These are phyloP conservation scores for Trametes meyenii DNA, from an alignment of 768 basidiomycete species.

Conservation along the genomic window DNA sequence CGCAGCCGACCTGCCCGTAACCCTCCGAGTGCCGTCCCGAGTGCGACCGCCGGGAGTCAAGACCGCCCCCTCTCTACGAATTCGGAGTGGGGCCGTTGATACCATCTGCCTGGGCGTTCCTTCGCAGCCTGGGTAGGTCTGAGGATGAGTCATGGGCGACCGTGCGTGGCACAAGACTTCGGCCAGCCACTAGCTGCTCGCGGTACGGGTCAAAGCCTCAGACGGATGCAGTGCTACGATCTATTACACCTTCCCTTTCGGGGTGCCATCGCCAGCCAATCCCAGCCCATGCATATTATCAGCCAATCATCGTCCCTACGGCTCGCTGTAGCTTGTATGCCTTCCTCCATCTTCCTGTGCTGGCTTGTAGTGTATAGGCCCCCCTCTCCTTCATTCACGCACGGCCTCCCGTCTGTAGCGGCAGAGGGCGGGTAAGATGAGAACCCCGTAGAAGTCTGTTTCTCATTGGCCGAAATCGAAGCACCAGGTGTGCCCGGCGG, in stretches of 20 bases:
- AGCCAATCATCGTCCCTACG: not conserved
- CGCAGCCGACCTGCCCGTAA: constrained; percentile 20
- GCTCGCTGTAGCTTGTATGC: not conserved
- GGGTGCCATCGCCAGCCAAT: constrained; percentile 11
- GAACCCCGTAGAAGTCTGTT: no score
- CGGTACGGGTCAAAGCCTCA: not conserved
- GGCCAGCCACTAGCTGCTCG: not conserved
- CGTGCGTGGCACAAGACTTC: not conserved
- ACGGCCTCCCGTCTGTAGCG: no score
- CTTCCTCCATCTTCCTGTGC: not conserved
- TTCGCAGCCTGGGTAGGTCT: not conserved
- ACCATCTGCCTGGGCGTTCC: not conserved
- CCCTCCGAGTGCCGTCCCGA: constrained; percentile 28
- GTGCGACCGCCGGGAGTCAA: constrained; percentile 12
- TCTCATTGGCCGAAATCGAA: no score
- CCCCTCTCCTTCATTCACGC: no score
- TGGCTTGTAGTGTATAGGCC: not conserved
- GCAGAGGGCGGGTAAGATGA: no score
- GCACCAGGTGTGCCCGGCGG: no score
- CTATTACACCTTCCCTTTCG: constrained; percentile 11
- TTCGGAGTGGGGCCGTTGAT: not conserved
- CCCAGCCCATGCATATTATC: not conserved
- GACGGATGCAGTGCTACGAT: constrained; percentile 11
- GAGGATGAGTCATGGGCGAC: not conserved
- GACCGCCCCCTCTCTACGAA: not conserved